Base-by-base conservation (phyloP, 2,329 filamentous ascomycete species). In the Anisogramma anomala region DNA sequence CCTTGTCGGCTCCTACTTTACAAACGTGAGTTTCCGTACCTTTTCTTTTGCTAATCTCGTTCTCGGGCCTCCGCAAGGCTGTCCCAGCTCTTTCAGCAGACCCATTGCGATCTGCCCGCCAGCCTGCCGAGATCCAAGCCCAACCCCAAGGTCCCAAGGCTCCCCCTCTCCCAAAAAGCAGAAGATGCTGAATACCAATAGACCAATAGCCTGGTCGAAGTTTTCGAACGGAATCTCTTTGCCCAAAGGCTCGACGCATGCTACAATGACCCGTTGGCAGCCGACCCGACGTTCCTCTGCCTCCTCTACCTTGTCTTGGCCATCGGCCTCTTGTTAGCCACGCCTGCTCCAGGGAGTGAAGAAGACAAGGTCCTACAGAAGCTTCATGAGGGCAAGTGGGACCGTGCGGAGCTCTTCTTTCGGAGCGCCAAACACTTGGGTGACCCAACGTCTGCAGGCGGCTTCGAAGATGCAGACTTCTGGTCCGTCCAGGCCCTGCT, bases 401-500 rank as follows among this genome's bases (percentile, higher is more conserved):
- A 74, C 47, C 64, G 70, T 48, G 72, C 74, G n/a, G 77, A 82
- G 48, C 58, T 72, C 9, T 79, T 81, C 53, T 82, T 77, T 51
- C 60, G 68, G 13, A 74, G 69, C 47, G 77, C 77, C 4, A 75
- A 71, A 48, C 64, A 62, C 31, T 59, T 79, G 13, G 60, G 60
- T 14, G 61, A 68, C 33, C 59, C 62, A 1, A 55, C 62, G 1
- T 56, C 59, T 3, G n/a, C n/a, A n/a, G n/a, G n/a, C n/a, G 65
- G 72, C 0, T 69, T 79, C 35, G 76, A 80, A 51, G 72, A 79
- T 50, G 72, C 70, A 17, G 71, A 78, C 41, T 71, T 82, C 43
- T 79, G 76, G 72, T 74, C 74, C 10, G 67, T 82, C 34, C 77
- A 82, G 52, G 74, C 75, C 2, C 59, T 81, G 32, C 58, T 74